A percentile compares a stretch with the other conserved stretches of the same genome.
Conservation (phyloP, 352 stramenopile species). For the Phytophthora hibernalis region DNA sequence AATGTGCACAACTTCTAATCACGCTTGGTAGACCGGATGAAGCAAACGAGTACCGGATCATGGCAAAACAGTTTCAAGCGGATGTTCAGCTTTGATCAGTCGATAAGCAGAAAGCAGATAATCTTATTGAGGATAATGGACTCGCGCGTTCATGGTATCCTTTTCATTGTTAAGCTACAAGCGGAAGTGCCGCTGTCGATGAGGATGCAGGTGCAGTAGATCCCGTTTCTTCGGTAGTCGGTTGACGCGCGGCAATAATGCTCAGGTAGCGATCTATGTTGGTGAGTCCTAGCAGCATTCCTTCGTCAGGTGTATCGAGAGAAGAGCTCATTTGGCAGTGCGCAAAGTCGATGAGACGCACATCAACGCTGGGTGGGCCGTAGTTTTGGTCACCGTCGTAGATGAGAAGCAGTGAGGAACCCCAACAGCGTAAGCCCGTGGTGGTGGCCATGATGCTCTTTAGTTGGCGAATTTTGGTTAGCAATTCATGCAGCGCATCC, state of each 20-base stretch:
- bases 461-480: constrained; percentile 53
- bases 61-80: constrained; percentile 57
- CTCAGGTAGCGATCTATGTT: constrained; percentile 66
- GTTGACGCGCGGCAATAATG: constrained; percentile 39
- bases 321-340: constrained; percentile 73
- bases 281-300: constrained; percentile 66
- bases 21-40: constrained; percentile 77
- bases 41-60: constrained; percentile 66
- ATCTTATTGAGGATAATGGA: constrained; percentile 15
- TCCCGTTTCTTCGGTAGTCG: constrained; percentile 6
- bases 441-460: constrained; percentile 52
- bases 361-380: constrained; percentile 37
- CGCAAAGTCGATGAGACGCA: constrained; percentile 83
- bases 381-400: constrained; percentile 70
- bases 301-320: constrained; percentile 62
- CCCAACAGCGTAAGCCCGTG: constrained; percentile 76
- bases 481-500: constrained; percentile 52
- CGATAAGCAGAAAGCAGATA: constrained; percentile 10
- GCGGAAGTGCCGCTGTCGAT: constrained; percentile 3
- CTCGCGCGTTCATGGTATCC: background rate
- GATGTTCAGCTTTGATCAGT: constrained; percentile 20
- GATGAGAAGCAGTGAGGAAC: constrained; percentile 73
- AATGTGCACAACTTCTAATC: constrained; percentile 68
- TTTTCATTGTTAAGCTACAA: constrained; percentile 20
- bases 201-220: constrained; percentile 1